Conservation (phyloP, 768 basidiomycete species). For the Leccinum arenicola region DNA sequence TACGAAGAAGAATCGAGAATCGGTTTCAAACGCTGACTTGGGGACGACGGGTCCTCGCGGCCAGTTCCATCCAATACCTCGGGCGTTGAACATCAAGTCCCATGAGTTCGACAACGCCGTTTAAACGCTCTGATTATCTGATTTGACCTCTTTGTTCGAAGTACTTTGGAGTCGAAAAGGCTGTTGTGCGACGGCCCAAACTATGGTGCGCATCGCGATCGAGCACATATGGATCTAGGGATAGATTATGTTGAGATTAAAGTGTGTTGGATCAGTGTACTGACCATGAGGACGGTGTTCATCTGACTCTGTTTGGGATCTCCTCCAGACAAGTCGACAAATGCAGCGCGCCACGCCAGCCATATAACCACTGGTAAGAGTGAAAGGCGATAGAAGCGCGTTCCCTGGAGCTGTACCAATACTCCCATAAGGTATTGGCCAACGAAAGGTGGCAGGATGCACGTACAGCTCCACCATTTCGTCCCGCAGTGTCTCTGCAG, state of each 20-base stretch:
- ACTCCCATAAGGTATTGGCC: conserved; percentile 51
- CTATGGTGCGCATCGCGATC: conserved; percentile 13
- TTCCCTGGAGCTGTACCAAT: conserved; percentile 48
- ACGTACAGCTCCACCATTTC: conserved; percentile 7
- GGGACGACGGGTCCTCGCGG: conserved; percentile 17
- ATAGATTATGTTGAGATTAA: background rate
- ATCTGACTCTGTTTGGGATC: conserved; percentile 6
- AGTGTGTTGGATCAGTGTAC: background rate
- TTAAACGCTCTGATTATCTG: conserved; percentile 3
- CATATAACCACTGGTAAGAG: conserved; percentile 47
- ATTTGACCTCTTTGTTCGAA: background rate
- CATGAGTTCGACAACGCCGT: conserved; percentile 25
- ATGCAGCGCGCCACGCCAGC: conserved; percentile 39
- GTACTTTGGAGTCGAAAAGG: conserved; percentile 8
- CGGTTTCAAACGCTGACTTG: conserved; percentile 3
- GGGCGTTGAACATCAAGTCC: conserved; percentile 25
- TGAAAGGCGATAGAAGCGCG: conserved; percentile 39
- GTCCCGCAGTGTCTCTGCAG: no score
- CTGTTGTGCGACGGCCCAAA: conserved; percentile 19
- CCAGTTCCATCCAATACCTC: conserved; percentile 32
- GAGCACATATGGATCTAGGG: conserved; percentile 15
- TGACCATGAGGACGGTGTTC: conserved; percentile 22
- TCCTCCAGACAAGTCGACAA: conserved; percentile 24
- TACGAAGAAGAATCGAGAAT: conserved; percentile 18
- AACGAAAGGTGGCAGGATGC: conserved; percentile 42